These are phyloP conservation scores for Ophiosphaerella narmari DNA, from an alignment of 2,329 filamentous ascomycete genomes.

Conservation along the genomic window DNA sequence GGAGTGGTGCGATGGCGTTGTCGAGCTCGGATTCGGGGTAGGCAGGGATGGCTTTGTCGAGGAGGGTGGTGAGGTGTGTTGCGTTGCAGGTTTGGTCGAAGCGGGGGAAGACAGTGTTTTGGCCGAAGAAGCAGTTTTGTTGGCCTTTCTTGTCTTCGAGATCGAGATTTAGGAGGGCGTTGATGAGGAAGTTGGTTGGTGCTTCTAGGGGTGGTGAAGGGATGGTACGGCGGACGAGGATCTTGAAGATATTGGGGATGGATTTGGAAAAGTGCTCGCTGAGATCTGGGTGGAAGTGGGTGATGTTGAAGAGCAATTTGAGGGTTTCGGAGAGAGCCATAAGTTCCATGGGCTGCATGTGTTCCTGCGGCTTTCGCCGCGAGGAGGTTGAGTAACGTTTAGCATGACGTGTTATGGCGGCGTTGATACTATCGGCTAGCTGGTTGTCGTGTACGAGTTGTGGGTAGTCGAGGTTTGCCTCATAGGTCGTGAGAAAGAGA, in stretches of 20 bases:
- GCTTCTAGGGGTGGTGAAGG: constrained; percentile 71
- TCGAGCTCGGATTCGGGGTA: constrained; percentile 76
- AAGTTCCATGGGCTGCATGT: constrained; percentile 66
- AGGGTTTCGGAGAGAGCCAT: constrained; percentile 83
- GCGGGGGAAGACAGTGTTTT: constrained; percentile 68
- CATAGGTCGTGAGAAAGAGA: constrained; percentile 80
- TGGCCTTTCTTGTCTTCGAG: constrained; percentile 54
- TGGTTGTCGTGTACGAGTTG: constrained; percentile 68
- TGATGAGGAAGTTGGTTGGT: constrained; percentile 73
- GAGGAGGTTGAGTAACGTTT: constrained; percentile 50
- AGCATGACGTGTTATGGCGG: constrained; percentile 71
- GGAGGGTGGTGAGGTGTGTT: constrained; percentile 69
- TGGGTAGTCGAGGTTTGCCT: constrained; percentile 69
- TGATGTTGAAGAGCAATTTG: constrained; percentile 88
- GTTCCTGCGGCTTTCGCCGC: constrained; percentile 28
- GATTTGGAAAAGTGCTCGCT: constrained; percentile 66
- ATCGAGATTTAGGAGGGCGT: constrained; percentile 80
- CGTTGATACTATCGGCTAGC: constrained; percentile 69
- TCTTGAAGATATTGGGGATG: constrained; percentile 70
- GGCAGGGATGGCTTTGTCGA: constrained; percentile 66
- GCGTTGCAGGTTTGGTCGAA: constrained; percentile 63
- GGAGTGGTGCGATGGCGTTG: constrained; percentile 68
- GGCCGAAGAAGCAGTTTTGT: constrained; percentile 50
- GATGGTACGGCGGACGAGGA: constrained; percentile 67
- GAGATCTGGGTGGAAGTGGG: constrained; percentile 71